These are phyloP conservation scores for Forsythia suspensa DNA, from an alignment of 257 asterid species.

Conservation along the genomic window DNA sequence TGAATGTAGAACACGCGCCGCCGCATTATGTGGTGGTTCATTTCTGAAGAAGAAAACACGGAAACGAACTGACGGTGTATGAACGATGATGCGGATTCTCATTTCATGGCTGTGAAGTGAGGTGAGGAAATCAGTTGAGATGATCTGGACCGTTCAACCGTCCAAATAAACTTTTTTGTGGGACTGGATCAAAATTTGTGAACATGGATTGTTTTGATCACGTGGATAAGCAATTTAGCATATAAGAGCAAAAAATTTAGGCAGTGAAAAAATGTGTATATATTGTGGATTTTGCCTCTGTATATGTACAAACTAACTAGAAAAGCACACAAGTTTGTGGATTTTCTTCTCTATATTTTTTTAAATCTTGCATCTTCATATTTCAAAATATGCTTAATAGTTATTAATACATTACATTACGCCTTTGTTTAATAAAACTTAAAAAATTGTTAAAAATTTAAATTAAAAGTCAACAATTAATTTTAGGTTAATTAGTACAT, in stretches of 20 bases:
- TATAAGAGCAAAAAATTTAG: background rate
- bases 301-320: background rate
- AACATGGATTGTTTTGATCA: background rate
- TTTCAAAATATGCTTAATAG: too few relatives aligned
- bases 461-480: too few relatives aligned
- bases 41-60: background rate
- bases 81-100: background rate
- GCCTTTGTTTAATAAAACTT: too few relatives aligned
- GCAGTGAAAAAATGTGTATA: background rate
- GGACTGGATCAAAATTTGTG: background rate
- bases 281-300: background rate
- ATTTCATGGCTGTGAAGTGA: too few relatives aligned
- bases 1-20: conserved; percentile 4
- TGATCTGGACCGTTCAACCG: background rate
- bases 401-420: too few relatives aligned
- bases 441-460: too few relatives aligned
- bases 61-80: background rate
- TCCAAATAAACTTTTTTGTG: background rate
- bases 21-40: background rate
- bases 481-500: too few relatives aligned
- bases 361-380: background rate
- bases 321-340: background rate
- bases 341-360: too few relatives aligned
- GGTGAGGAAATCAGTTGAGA: background rate
- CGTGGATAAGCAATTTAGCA: background rate